Evolutionary conservation across 139 green algal species (phyloP), one percentile per base, ranked within the genome.

Genomic region (Coelastrella sp.): DNA sequence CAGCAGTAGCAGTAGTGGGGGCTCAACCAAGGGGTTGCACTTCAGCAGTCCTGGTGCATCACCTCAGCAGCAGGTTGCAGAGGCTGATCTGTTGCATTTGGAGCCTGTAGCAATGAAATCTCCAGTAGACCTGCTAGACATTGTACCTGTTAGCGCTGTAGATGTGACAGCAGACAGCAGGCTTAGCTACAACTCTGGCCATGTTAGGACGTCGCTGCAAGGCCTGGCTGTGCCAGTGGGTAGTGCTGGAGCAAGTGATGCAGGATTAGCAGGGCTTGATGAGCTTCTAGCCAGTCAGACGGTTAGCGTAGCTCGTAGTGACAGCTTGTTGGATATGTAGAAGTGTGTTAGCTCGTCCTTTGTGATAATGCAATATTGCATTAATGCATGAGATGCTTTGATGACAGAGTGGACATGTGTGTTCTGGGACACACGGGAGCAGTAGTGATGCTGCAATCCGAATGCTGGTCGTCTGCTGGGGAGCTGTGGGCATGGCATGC

Each of bases 251-350:
- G 17, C 68, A 76, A 17, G 68, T 58, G 74, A 80, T 80, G 23
- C 23, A 19, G 74, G 74, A 7, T 19, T 80, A 23, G 74, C 7
- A 19, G 22, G 58, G 74, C 23, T 80, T 17, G 74, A 80, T 22
- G 74, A 59, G n/a, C 22, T 80, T 22, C 10, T 80, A 23, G 20
- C 58, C 22, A 7, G 22, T 22, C 74, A 57, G 14, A 58, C n/a
- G 4, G 68, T 76, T 22, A 76, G 68, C 58, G 74, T 80, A 19
- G 74, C 74, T 13, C 74, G 74, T 19, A 80, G 74, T 80, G 74
- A 80, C 74, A 59, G n/a, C n/a, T 80, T 80, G 23, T 14, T 80
- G 8, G 74, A 80, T 19, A 80, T 80, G 74, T 80, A 58, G 11
- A 71, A 47, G 32, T 0, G 32, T 47, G 32, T 47, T 47, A 47